Evolutionary conservation across 495 filamentous ascomycete genomes (phyloP).

Genomic region (Glutinoglossum americanum): DNA sequence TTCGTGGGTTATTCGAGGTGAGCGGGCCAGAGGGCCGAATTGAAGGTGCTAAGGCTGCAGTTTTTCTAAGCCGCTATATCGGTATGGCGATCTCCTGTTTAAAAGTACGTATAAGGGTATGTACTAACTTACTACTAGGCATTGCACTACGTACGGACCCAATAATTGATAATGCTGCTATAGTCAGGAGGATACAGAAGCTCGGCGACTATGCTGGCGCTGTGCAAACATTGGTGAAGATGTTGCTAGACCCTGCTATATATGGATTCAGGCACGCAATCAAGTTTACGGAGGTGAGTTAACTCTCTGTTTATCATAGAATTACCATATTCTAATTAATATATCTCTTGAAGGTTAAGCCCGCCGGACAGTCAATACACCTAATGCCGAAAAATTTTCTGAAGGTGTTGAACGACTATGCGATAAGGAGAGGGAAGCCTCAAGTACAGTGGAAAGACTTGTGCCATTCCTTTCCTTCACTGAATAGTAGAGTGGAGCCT

Average conservation of each 20-base stretch:
- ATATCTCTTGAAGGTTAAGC: not conserved
- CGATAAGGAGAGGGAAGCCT: not conserved
- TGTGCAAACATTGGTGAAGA: not conserved
- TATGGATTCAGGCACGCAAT: not conserved
- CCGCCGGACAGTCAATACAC: not conserved
- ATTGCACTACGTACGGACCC: not conserved
- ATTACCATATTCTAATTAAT: not conserved
- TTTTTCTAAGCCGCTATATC: not conserved
- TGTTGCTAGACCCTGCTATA: not conserved
- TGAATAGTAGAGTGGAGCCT: not conserved
- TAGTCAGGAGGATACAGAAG: not conserved
- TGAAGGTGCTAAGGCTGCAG: not conserved
- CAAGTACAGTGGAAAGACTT: not conserved
- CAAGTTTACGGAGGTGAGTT: not conserved
- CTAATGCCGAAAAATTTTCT: not conserved
- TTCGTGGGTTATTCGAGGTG: not conserved
- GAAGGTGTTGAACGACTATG: not conserved
- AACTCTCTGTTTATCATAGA: not conserved
- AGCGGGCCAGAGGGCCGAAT: not conserved
- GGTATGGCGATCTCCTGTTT: not conserved
- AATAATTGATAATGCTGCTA: not conserved
- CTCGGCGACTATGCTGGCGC: not conserved
- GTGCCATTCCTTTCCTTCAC: not conserved
- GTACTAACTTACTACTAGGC: not conserved
- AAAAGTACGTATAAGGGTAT: not conserved